Evolutionary conservation across 179 eudicot genomes (phyloP).

Genomic region (Amaranthus tricolor): DNA sequence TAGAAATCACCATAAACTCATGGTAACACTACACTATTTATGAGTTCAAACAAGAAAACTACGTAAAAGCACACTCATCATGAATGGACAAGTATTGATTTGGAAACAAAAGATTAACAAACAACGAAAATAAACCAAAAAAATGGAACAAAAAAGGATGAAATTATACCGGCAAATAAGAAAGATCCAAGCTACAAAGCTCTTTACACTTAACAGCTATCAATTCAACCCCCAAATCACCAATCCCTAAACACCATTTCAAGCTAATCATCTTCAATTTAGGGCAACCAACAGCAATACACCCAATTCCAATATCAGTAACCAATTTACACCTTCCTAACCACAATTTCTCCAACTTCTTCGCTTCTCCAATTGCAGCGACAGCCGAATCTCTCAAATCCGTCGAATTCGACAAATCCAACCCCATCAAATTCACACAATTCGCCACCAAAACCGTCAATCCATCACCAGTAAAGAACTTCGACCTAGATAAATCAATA

Average conservation of each 20-base stretch:
- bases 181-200: conserved; percentile 74
- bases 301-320: conserved; percentile 91
- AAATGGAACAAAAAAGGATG: not conserved
- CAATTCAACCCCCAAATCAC: conserved; percentile 86
- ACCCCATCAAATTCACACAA: conserved; percentile 55
- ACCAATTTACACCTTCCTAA: conserved; percentile 71
- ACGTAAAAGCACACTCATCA: not conserved
- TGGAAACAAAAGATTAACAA: not conserved
- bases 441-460: conserved; percentile 42
- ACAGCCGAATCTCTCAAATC: conserved; percentile 55
- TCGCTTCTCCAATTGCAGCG: conserved; percentile 69
- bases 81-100: not conserved
- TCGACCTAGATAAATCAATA: conserved; percentile 61
- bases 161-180: conserved; percentile 74
- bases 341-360: conserved; percentile 65
- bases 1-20: not conserved
- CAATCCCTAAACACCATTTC: conserved; percentile 91
- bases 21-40: not conserved
- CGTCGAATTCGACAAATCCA: conserved; percentile 74
- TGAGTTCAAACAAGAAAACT: not conserved
- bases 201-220: conserved; percentile 79
- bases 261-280: conserved; percentile 63
- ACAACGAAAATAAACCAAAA: not conserved
- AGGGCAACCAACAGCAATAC: conserved; percentile 90
- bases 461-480: conserved; percentile 57